Evolutionary conservation across 2,329 filamentous ascomycete species (phyloP).

Genomic region (Exserohilum turcica): DNA sequence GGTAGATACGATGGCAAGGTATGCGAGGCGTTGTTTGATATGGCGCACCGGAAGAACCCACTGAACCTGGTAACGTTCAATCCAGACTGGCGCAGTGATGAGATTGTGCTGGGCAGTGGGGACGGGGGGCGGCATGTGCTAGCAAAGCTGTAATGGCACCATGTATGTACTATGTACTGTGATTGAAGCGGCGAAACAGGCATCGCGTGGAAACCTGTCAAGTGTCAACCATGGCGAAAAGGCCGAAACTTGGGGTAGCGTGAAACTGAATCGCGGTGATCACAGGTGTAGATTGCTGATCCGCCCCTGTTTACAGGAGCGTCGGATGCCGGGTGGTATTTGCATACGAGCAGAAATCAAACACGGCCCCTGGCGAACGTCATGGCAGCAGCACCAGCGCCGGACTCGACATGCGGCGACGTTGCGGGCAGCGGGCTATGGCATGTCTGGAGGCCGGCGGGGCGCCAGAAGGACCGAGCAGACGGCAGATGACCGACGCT

Average conservation of each 20-base stretch:
- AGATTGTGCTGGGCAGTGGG: conserved; percentile 56
- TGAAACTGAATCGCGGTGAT: conserved; percentile 6
- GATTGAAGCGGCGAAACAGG: too few relatives aligned
- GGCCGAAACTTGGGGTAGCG: conserved; percentile 9
- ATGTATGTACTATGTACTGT: neutral
- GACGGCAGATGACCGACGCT: neutral
- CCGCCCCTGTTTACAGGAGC: conserved; percentile 1
- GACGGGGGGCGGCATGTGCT: conserved; percentile 39
- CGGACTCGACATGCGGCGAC: neutral
- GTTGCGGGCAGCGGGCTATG: neutral
- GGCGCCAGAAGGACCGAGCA: conserved; percentile 5
- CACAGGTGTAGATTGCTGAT: neutral
- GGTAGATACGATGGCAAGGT: conserved; percentile 59
- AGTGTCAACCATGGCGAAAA: conserved; percentile 2
- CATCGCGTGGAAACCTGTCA: conserved; percentile 7
- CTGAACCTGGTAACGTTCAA: conserved; percentile 59
- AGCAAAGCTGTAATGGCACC: conserved; percentile 40
- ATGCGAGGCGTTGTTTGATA: conserved; percentile 59
- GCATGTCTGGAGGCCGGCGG: neutral
- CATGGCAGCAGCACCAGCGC: conserved; percentile 1
- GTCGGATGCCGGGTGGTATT: neutral
- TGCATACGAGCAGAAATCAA: neutral
- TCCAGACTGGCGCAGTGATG: conserved; percentile 54
- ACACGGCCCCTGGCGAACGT: neutral
- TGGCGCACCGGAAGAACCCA: conserved; percentile 58